Base-by-base conservation (phyloP, 768 basidiomycete genomes). In the Hygrocybe coccinea region DNA sequence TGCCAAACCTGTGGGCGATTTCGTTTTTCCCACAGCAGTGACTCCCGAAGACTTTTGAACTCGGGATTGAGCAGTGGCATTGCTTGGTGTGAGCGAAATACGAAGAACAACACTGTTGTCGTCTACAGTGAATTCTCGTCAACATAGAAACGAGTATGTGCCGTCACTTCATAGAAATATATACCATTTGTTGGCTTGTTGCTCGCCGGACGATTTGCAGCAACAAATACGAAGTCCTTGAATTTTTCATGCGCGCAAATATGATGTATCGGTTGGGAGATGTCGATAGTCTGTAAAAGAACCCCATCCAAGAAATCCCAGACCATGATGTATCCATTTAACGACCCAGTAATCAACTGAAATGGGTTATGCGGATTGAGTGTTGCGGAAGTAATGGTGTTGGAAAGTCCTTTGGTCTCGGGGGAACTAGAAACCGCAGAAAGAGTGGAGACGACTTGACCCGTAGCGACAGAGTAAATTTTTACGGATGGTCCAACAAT, bases 241-340 rank as follows among this genome's bases (percentile, higher is more conserved):
- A 85, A 80, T 54, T 77, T 74, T 59, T 83, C 79, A 64, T 92
- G 90, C 0, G 81, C 82, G 56, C 87, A 86, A 52, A 94, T 71
- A 62, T 81, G 79, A 59, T 82, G 79, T 61, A 95, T 84, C 12
- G 87, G 83, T 56, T 87, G 81, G 25, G 77, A 77, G 43, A 92
- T 64, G 55, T 82, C 77, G 59, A 97, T 80, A 2, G 86, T 89
- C 57, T 85, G 83, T 56, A 97, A 74, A 10, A 97, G 72, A 7
- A 78, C 75, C 5, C 86, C 93, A 56, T 97, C 94, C 36, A 95
- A 73, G 69, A 89, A 95, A 71, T 98, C 93, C 97, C 97, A 99
- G 22, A 97, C 73, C 67, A 89, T 82, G 59, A 98, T 71, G 35
- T 78, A 79, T n/a, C 94, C 95, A 61, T 93, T 88, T 56, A 85